These are phyloP conservation scores for Gleditsia sinensis DNA, from an alignment of 306 rosid species.

Conservation along the genomic window DNA sequence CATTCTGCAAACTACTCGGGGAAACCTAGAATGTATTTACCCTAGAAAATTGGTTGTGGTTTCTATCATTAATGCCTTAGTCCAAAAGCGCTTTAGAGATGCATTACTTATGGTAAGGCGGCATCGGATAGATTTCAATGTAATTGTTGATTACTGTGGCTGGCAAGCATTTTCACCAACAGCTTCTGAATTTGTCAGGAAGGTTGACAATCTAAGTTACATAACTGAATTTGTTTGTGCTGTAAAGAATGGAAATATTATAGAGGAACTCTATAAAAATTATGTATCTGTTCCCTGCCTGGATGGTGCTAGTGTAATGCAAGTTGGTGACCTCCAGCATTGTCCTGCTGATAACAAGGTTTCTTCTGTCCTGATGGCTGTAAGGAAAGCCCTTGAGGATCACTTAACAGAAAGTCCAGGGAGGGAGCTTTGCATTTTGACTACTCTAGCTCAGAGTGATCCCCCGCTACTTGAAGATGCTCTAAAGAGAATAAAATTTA, in stretches of 20 bases:
- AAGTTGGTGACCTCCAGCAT: constrained; percentile 40
- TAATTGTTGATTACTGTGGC: constrained; percentile 82
- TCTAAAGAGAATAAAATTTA: constrained; percentile 75
- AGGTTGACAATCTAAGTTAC: constrained; percentile 79
- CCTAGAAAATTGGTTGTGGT: constrained; percentile 89
- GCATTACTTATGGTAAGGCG: constrained; percentile 93
- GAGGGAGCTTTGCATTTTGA: constrained; percentile 92
- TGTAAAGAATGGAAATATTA: constrained; percentile 72
- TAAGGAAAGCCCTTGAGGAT: constrained; percentile 86
- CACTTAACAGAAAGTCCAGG: constrained; percentile 73
- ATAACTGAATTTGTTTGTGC: constrained; percentile 96
- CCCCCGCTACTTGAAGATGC: constrained; percentile 98
- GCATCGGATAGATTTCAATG: constrained; percentile 92
- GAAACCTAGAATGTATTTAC: constrained; percentile 86
- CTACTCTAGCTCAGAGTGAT: constrained; percentile 90
- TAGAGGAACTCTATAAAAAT: constrained; percentile 67
- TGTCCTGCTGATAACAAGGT: constrained; percentile 62
- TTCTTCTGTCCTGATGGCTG: constrained; percentile 71
- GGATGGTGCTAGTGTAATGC: constrained; percentile 46
- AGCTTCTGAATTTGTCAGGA: constrained; percentile 82
- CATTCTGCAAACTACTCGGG: constrained; percentile 78
- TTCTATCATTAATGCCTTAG: constrained; percentile 79
- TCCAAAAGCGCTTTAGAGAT: constrained; percentile 77
- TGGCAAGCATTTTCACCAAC: constrained; percentile 73
- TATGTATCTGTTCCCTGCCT: constrained; percentile 46